Conservation (phyloP, 331 rosid genomes). For the Quercus tomentella region DNA sequence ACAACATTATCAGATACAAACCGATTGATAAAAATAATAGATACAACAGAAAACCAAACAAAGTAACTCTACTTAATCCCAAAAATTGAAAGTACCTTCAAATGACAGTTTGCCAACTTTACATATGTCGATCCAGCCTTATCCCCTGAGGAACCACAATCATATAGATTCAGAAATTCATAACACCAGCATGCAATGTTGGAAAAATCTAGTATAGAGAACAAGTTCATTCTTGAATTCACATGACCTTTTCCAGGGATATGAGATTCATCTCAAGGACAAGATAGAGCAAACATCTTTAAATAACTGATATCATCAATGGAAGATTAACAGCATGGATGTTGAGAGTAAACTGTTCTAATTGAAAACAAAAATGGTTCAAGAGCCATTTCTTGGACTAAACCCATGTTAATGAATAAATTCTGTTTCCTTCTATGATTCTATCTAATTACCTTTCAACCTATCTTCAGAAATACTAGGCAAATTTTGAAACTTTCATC, state of each 20-base stretch:
- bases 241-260: neutral
- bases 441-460: neutral
- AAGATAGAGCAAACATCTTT: neutral
- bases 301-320: neutral
- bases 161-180: constrained; percentile 5
- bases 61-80: neutral
- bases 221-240: neutral
- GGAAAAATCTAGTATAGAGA: neutral
- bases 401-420: neutral
- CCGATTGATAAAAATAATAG: neutral
- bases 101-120: constrained; percentile 76
- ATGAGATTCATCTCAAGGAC: neutral
- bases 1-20: neutral
- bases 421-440: neutral
- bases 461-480: neutral
- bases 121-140: constrained; percentile 69
- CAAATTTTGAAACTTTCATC: neutral
- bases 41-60: neutral
- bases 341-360: neutral
- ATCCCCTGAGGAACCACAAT: constrained; percentile 56
- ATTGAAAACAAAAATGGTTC: neutral
- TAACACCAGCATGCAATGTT: constrained; percentile 5
- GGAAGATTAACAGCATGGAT: neutral
- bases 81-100: constrained; percentile 48
- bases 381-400: neutral